Evolutionary conservation across 2,329 filamentous ascomycete genomes (phyloP), one percentile per base, ranked within the genome.

Genomic region (Ambrosiella cleistominuta): DNA sequence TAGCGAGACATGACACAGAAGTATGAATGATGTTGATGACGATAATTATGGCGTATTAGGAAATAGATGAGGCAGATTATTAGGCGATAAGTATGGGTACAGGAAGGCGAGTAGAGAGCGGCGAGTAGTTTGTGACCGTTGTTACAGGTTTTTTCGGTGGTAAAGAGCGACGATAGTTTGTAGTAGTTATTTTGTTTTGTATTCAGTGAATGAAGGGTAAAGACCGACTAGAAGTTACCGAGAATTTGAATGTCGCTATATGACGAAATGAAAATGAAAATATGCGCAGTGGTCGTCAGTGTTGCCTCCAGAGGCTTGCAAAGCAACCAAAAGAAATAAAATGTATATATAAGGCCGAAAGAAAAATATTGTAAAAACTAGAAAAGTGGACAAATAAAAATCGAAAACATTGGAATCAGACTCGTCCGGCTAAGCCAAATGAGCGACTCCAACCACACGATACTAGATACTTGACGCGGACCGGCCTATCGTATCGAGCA

Each of bases 301-400:
- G 17, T 17, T 42, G 38, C 52, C 52, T 54, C 52, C 52, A 54
- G 52, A 54, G 52, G 52, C 52, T 40, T 15, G 17, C 15, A n/a
- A 54, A 54, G 15, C 37, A 47, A 11, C n/a, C 47, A 37, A 49
- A 15, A 12, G 49, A 45, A 56, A 56, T 37, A 56, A 38, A 15
- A 54, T 19, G 11, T 47, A 40, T 36, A 19, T 39, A 38, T 49
- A 44, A 19, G 11, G 53, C 39, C 45, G 19, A 38, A 57, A 62
- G 60, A 60, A 58, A 56, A 60, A 56, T 39, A 52, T 56, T 35
- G 57, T 56, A 61, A 56, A 57, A n/a, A n/a, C 37, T 37, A 37
- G n/a, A 64, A 58, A 56, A 57, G 47, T 56, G 60, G 54, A 61
- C 56, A 60, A 51, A 53, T 59, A 54, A 49, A 50, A 17, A 55